Percentiles rank a stretch among this genome's conserved stretches.
Evolutionary conservation across 148 eudicot species (phyloP).

Genomic region (Chenopodium berlandieri): DNA sequence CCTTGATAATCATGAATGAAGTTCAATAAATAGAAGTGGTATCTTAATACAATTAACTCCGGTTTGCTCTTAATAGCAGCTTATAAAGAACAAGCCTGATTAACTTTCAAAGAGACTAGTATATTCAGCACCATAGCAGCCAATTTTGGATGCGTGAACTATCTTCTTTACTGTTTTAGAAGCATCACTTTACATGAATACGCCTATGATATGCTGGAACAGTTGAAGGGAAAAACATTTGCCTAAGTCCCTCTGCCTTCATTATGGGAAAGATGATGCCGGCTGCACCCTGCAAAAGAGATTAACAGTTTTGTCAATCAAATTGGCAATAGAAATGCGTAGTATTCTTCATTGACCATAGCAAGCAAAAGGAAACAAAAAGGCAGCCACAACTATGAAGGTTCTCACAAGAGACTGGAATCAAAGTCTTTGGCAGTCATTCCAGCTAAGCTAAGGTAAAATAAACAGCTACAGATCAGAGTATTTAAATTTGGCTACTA

Average conservation of each 20-base stretch:
- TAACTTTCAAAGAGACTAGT: neutral
- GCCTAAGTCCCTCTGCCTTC: constrained; percentile 80
- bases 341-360: too few species aligned
- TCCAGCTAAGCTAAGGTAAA: neutral
- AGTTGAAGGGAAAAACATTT: constrained; percentile 81
- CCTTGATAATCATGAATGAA: neutral
- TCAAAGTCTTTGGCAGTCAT: neutral
- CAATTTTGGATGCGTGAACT: neutral
- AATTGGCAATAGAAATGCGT: neutral
- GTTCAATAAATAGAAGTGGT: neutral
- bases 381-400: neutral
- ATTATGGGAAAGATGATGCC: constrained; percentile 80
- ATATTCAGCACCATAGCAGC: neutral
- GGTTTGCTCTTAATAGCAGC: neutral
- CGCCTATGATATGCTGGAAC: constrained; percentile 69
- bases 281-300: constrained; percentile 56
- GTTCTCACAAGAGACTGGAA: neutral
- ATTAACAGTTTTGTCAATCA: neutral
- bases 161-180: neutral
- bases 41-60: too few species aligned
- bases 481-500: neutral
- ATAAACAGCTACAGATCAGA: too few species aligned
- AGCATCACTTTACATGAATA: constrained; percentile 36
- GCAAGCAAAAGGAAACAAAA: neutral
- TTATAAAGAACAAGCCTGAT: constrained; percentile 1